phyloP scores from a whole-genome alignment of 345 rosid species.

The Balakata baccata region DNA sequence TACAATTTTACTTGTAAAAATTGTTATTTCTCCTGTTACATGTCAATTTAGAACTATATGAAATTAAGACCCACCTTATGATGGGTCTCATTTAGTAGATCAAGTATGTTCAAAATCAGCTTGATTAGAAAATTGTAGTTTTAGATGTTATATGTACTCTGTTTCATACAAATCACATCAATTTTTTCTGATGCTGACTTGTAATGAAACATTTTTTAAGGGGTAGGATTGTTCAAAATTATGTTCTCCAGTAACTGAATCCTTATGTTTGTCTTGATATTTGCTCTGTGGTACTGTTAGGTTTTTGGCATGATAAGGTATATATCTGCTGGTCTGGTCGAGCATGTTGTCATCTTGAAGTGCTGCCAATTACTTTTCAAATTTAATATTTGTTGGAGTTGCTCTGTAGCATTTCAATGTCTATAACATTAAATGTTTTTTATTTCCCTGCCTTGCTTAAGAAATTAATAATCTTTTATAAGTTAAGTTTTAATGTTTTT shows the following conservation, averaged over 20 bases:
- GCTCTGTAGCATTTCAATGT: not conserved
- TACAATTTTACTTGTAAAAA: not conserved
- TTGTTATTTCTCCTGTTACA: constrained; percentile 6
- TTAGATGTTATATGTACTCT: not conserved
- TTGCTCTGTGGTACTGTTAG: not conserved
- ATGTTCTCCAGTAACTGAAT: too few species aligned
- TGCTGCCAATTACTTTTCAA: not conserved
- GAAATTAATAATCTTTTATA: not conserved
- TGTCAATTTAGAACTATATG: not conserved
- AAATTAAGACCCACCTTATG: not conserved
- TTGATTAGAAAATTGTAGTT: not conserved
- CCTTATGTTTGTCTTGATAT: too few species aligned
- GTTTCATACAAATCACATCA: not conserved
- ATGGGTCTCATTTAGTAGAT: constrained; percentile 15
- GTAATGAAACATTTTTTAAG: too few species aligned
- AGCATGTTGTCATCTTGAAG: not conserved
- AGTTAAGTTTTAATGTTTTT: not conserved
- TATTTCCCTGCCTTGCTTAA: too few species aligned
- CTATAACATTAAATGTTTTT: not conserved
- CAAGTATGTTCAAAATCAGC: not conserved
- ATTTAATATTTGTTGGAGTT: not conserved
- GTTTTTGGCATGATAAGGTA: not conserved
- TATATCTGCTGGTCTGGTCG: not conserved
- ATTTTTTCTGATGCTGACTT: too few species aligned
- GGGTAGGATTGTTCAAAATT: too few species aligned